Base-by-base conservation (phyloP, 1,284 basidiomycete species). In the Peniophora sp. region DNA sequence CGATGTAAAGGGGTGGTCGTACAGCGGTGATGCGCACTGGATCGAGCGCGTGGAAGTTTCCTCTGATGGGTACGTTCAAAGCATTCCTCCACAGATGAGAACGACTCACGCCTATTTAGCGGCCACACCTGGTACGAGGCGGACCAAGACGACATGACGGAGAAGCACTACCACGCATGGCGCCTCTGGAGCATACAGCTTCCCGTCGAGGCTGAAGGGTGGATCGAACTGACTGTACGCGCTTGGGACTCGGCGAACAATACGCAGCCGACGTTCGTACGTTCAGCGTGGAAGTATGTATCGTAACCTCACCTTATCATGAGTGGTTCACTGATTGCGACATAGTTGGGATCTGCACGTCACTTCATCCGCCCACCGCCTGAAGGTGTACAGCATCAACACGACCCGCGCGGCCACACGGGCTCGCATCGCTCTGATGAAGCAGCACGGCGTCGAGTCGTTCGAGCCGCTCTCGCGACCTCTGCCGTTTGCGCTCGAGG, bases 241-340 rank as follows among this genome's bases (percentile, higher is more conserved):
- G 73, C 73, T 0, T 80, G 78, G 78, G 77, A 79, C 57, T 76
- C 75, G 15, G 75, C 75, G 8, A 76, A 75, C 62, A 79, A 81
- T 57, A 79, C 76, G 3, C 73, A 79, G 56, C 78, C 78, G 18
- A 79, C 78, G 1, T 77, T 71, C 53, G 73, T 79, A 9, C 72
- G 75, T 32, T 78, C 75, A 15, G 72, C 75, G 3, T 78, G 75
- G 75, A 78, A 78, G 76, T 78, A 55, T 52, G 74, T 62, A 8
- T 47, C 15, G 42, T 34, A 11, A 15, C 10, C 47, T 24, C 50
- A 36, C 47, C 47, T 8, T 22, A 10, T 32, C 44, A 10, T 37
- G 2, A 11, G 20, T 35, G 14, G 35, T 45, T 17, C 24, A 6
- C 27, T 15, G 20, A 8, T 45, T 17, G 35, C 14, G 6, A 5